Evolutionary conservation across 108 stramenopile species (phyloP).

Genomic region (Cyclotella choctawhatcheeana): DNA sequence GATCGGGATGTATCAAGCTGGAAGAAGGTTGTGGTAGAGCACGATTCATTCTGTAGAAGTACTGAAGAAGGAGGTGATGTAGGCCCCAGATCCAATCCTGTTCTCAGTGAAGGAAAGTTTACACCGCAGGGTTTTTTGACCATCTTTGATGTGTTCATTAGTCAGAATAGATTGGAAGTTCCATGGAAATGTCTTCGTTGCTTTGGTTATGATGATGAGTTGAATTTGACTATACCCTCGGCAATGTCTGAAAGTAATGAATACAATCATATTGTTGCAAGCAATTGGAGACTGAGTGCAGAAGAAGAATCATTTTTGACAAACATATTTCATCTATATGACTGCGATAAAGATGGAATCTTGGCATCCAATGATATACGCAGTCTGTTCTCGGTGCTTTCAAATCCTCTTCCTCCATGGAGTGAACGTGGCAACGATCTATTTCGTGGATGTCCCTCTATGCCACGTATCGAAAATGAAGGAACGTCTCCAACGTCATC

Average conservation of each 20-base stretch:
- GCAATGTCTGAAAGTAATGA: conserved; percentile 39
- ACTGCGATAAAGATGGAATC: conserved; percentile 67
- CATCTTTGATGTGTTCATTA: conserved; percentile 84
- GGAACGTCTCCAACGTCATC: conserved; percentile 35
- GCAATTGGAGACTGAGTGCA: conserved; percentile 54
- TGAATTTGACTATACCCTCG: conserved; percentile 66
- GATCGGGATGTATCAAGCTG: conserved; percentile 73
- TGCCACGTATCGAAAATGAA: conserved; percentile 55
- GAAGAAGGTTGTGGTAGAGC: conserved; percentile 67
- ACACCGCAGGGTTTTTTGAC: conserved; percentile 79
- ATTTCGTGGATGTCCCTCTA: conserved; percentile 64
- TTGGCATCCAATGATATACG: conserved; percentile 62
- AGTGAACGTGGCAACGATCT: conserved; percentile 57
- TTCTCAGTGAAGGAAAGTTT: conserved; percentile 74
- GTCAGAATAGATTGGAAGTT: conserved; percentile 82
- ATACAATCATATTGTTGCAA: conserved; percentile 15
- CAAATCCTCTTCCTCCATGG: conserved; percentile 76
- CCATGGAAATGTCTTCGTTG: conserved; percentile 80
- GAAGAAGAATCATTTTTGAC: conserved; percentile 65
- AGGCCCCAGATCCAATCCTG: conserved; percentile 47
- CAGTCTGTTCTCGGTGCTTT: conserved; percentile 69
- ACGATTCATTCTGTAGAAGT: conserved; percentile 11
- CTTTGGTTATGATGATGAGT: conserved; percentile 77
- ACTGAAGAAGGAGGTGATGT: conserved; percentile 31
- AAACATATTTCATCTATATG: conserved; percentile 72